Evolutionary conservation across 805 yeast species (phyloP), one percentile per base, ranked within the genome.

Genomic region (Cyberlindnera petersonii): DNA sequence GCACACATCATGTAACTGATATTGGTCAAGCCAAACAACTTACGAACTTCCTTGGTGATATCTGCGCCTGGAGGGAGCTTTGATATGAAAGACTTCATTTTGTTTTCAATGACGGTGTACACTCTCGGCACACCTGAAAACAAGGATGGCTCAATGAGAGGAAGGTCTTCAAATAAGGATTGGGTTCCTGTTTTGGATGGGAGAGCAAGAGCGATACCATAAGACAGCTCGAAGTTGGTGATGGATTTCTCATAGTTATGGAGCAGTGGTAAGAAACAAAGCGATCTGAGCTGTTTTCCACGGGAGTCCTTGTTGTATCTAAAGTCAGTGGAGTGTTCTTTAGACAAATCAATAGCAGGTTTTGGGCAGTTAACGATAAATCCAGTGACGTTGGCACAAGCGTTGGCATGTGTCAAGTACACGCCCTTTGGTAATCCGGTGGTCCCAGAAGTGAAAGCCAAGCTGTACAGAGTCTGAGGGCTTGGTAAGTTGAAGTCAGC

Each of bases 361-460:
- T 53, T 55, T 6, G 59, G 58, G 24, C 50, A 44, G 26, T 54
- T 54, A 7, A 56, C 47, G 10, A 53, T 46, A 38, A 53, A 55
- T 15, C 55, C 59, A 6, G 62, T 51, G 18, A 59, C 50, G 39
- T 67, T 67, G 20, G 70, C 55, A 10, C 63, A 63, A 14, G 75
- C 68, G 47, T 75, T 78, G 28, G 57, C 59, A 46, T 82, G 87
- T n/a, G 78, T 68, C 42, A 81, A 62, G 34, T 77, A 74, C 15
- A 74, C 83, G 15, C 84, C 84, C 56, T 77, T 77, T 22, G 84
- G 84, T 24, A 69, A 58, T 3, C 82, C 82, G 2, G 82, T 75
- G 4, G 84, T 77, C 11, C 84, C 84, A 0, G 82, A 75, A 6
- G 84, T 78, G 55, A 77, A 77, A 18, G 76, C 73, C 30, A 78